Conservation (phyloP, 129 eudicot species). For the Gnaphalium uliginosum region DNA sequence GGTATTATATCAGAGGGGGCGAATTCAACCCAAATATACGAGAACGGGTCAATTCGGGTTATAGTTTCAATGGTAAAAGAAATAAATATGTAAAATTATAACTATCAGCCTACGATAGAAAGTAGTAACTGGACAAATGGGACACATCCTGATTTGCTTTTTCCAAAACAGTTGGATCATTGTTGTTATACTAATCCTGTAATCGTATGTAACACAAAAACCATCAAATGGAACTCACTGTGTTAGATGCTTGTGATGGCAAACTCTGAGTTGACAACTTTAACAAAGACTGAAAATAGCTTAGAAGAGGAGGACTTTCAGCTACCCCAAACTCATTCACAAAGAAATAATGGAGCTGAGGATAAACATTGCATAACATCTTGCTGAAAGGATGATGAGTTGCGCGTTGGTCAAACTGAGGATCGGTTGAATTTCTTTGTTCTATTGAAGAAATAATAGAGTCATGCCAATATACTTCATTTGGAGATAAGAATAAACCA, state of each 20-base stretch:
- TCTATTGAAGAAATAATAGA: conserved; percentile 42
- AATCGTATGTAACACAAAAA: not conserved
- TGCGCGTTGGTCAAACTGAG: conserved; percentile 15
- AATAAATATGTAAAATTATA: too few species aligned
- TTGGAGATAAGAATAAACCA: conserved; percentile 62
- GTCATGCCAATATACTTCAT: conserved; percentile 78
- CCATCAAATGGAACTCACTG: conserved; percentile 34
- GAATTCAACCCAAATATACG: not conserved
- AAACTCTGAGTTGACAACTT: conserved; percentile 47
- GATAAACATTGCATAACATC: conserved; percentile 53
- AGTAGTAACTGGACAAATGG: too few species aligned
- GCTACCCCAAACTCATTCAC: conserved; percentile 72
- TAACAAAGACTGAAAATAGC: conserved; percentile 63
- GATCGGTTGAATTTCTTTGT: conserved; percentile 28
- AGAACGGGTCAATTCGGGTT: too few species aligned
- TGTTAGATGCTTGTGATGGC: conserved; percentile 56
- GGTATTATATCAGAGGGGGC: not conserved
- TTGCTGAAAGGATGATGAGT: conserved; percentile 27
- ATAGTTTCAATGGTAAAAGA: too few species aligned
- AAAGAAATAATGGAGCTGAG: conserved; percentile 63
- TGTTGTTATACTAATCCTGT: too few species aligned
- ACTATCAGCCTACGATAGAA: too few species aligned
- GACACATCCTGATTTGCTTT: too few species aligned
- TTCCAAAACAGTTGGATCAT: too few species aligned
- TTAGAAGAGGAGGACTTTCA: conserved; percentile 49